Evolutionary conservation across 2,329 filamentous ascomycete genomes (phyloP), one percentile per base, ranked within the genome.

Genomic region (Fusarium sp.): DNA sequence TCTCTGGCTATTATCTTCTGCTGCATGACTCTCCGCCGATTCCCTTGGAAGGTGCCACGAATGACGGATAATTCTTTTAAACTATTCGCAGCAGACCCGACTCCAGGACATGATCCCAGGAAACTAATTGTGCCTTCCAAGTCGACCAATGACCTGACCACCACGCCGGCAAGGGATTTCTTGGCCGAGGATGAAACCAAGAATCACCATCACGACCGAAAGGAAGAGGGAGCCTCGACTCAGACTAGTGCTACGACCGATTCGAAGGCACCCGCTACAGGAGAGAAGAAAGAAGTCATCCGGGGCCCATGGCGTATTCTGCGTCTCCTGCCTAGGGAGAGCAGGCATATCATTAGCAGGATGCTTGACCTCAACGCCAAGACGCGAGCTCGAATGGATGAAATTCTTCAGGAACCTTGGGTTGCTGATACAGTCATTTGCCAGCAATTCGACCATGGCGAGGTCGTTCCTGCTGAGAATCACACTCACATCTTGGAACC

Each of bases 1-100:
- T 99, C 96, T 13, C 85, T 99, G 63, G 96, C 95, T 18, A 99
- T 99, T 73, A 98, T 99, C 57, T 99, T 95, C 81, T 98, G 96
- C 81, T 99, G 96, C 84, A 99, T 99, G 96, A 96, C 94, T 7
- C 85, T 99, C 42, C 88, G 96, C 22, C 86, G 96, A 36, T 99
- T 99, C 77, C 96, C 96, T 0, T 99, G 96, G 96, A 99, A 99
- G 82, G 90, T 97, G 36, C 96, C 96, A 6, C 90, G 95, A 40
- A 83, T 94, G 78, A 93, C 93, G 5, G 96, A 99, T 79, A 98
- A 97, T 79, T 97, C 94, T 0, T 99, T 93, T 81, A 95, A 95
- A 75, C 87, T 99, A 2, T 99, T 99, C 77, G 91, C 95, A 15
- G 90, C 96, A 2, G 87, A 92, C 9, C 95, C 95, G 2, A 93